Evolutionary conservation across 306 rosid species (phyloP).

Genomic region (Arachis hypogaea): DNA sequence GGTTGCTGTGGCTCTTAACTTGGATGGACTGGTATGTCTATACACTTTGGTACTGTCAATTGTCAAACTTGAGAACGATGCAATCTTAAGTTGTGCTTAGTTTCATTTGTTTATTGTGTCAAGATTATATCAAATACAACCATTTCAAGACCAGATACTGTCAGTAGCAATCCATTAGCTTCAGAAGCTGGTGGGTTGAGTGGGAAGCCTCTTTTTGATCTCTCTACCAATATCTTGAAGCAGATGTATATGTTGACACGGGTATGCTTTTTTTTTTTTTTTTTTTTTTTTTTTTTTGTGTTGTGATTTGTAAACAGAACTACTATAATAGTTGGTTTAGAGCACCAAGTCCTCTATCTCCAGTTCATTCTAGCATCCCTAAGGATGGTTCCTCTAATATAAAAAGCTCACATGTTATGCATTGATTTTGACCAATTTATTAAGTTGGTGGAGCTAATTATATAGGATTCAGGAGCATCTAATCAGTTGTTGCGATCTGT

Average conservation of each 20-base stretch:
- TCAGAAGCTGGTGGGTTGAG: slow-evolving; percentile 92
- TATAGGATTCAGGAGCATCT: too few relatives aligned
- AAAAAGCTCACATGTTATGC: too few relatives aligned
- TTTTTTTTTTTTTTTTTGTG: slow-evolving; percentile 34
- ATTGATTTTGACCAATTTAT: too few relatives aligned
- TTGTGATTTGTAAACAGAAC: slow-evolving; percentile 23
- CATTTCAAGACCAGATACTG: slow-evolving; percentile 84
- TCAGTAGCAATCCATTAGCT: slow-evolving; percentile 56
- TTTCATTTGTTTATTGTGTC: slow-evolving; percentile 32
- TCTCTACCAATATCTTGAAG: slow-evolving; percentile 76
- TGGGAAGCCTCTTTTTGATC: slow-evolving; percentile 91
- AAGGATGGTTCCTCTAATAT: too few relatives aligned
- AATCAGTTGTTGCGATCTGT: too few relatives aligned
- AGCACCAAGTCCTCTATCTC: too few relatives aligned
- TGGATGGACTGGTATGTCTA: slow-evolving; percentile 91
- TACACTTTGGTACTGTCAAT: slow-evolving; percentile 32
- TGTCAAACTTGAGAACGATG: slow-evolving; percentile 24
- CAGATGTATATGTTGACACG: slow-evolving; percentile 89
- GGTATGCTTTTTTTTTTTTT: slow-evolving; percentile 55
- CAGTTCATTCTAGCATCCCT: too few relatives aligned
- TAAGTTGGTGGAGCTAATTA: too few relatives aligned
- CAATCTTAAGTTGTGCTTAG: slow-evolving; percentile 28
- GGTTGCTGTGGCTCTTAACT: slow-evolving; percentile 88
- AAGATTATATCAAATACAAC: slow-evolving; percentile 95
- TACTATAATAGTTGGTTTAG: not conserved